These are phyloP conservation scores for Cercospora janseana DNA, from an alignment of 2,329 filamentous ascomycete genomes.

Conservation along the genomic window DNA sequence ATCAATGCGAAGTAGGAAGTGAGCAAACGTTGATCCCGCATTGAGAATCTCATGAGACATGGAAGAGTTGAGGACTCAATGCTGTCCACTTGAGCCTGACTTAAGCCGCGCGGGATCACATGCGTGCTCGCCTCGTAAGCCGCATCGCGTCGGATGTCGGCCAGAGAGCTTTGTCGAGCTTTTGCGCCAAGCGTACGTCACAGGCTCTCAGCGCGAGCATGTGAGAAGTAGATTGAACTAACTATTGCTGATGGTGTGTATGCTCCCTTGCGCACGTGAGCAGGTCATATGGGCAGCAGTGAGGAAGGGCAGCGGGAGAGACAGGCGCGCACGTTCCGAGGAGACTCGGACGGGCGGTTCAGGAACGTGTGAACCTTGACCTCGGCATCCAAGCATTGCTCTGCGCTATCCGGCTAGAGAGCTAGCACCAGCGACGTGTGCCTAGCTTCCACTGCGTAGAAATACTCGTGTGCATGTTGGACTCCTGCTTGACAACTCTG, in stretches of 20 bases:
- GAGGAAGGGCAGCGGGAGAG: not conserved
- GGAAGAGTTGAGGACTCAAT: too few relatives aligned
- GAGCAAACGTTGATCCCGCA: too few relatives aligned
- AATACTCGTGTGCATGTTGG: not conserved
- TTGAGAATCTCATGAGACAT: too few relatives aligned
- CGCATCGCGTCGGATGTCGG: not conserved
- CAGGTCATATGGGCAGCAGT: not conserved
- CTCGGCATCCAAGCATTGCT: conserved; percentile 4
- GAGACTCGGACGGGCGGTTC: not conserved
- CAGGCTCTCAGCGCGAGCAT: not conserved
- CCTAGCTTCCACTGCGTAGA: conserved; percentile 3
- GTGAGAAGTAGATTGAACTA: not conserved
- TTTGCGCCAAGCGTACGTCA: conserved; percentile 5
- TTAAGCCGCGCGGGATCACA: too few relatives aligned
- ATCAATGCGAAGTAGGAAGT: too few relatives aligned
- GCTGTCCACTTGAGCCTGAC: too few relatives aligned
- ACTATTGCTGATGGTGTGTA: not conserved
- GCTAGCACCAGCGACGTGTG: conserved; percentile 6
- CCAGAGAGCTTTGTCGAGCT: not conserved
- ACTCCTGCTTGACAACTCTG: not conserved
- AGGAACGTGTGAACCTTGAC: conserved; percentile 7
- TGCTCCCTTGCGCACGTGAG: not conserved
- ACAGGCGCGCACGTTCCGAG: not conserved
- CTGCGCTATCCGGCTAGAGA: conserved; percentile 1
- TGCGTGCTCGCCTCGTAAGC: conserved; percentile 1